Evolutionary conservation across 495 filamentous ascomycete genomes (phyloP).

Genomic region (Physcia stellaris): DNA sequence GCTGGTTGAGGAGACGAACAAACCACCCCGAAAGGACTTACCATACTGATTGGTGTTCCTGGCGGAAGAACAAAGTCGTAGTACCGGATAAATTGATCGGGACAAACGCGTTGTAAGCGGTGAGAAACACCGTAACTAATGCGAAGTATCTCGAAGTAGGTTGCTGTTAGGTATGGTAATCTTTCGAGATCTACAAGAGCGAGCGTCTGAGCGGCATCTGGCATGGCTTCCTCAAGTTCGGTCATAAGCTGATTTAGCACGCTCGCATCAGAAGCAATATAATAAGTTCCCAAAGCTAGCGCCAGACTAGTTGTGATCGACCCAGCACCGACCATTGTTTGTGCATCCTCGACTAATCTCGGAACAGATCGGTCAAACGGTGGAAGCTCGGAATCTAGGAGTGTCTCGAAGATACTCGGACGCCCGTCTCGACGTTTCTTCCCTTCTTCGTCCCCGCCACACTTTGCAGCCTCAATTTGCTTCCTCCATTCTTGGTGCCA

Average conservation of each 20-base stretch:
- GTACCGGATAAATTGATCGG: conserved; percentile 11
- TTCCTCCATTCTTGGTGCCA: conserved; percentile 9
- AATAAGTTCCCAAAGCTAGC: conserved; percentile 17
- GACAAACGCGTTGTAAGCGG: conserved; percentile 13
- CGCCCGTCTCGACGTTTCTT: conserved; percentile 12
- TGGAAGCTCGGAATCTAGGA: conserved; percentile 18
- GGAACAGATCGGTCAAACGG: conserved; percentile 13
- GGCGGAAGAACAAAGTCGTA: conserved; percentile 13
- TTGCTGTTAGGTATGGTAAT: conserved; percentile 24
- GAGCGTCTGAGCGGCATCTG: conserved; percentile 4
- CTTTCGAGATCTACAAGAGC: conserved; percentile 17
- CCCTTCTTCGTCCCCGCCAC: conserved; percentile 4
- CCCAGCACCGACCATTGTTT: conserved; percentile 23
- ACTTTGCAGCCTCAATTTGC: conserved; percentile 11
- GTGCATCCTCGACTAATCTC: conserved; percentile 22
- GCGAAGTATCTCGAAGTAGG: conserved; percentile 30
- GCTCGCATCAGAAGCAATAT: conserved; percentile 16
- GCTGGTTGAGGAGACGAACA: no score
- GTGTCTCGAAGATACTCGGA: conserved; percentile 20
- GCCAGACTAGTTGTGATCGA: conserved; percentile 23
- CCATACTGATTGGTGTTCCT: conserved; percentile 25
- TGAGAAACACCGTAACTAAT: conserved; percentile 19
- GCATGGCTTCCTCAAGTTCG: conserved; percentile 20
- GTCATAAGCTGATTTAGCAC: conserved; percentile 12
- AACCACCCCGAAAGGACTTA: no score